A percentile compares a stretch with the other conserved stretches of the same genome.
These are phyloP conservation scores for Styphnolobium japonicum DNA, from an alignment of 306 rosid genomes.

Conservation along the genomic window DNA sequence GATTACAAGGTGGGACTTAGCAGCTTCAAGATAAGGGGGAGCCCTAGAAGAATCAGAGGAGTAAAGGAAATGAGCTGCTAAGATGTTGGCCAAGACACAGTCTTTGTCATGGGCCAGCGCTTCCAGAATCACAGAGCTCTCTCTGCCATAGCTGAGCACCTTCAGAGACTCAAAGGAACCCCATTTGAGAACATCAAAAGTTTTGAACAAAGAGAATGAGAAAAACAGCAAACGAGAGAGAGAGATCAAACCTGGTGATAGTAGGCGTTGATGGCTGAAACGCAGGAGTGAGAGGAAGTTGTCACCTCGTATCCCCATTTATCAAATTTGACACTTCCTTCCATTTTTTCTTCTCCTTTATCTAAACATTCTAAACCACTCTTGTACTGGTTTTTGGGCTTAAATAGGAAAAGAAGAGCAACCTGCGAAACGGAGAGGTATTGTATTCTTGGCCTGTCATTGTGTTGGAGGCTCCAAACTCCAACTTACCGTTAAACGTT, in stretches of 20 bases:
- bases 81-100: constrained; percentile 82
- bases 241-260: constrained; percentile 61
- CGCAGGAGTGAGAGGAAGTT: constrained; percentile 70
- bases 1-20: constrained; percentile 60
- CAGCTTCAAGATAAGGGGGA: constrained; percentile 49
- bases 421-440: neutral
- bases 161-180: constrained; percentile 25
- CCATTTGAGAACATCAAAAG: constrained; percentile 23
- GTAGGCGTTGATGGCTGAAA: constrained; percentile 69
- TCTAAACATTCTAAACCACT: neutral
- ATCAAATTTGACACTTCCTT: constrained; percentile 40
- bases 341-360: constrained; percentile 36
- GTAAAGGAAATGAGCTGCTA: constrained; percentile 55
- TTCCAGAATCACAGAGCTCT: constrained; percentile 69
- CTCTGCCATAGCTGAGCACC: constrained; percentile 76
- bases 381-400: neutral
- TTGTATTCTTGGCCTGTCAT: too few species aligned
- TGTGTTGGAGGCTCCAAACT: too few species aligned
- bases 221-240: neutral
- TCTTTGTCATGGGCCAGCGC: constrained; percentile 58
- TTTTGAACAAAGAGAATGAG: neutral
- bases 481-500: too few species aligned
- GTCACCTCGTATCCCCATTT: constrained; percentile 70
- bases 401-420: neutral
- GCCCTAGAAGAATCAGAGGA: constrained; percentile 57